These are phyloP conservation scores for Trametes sp. DNA, from an alignment of 1,284 basidiomycete genomes.

Conservation along the genomic window DNA sequence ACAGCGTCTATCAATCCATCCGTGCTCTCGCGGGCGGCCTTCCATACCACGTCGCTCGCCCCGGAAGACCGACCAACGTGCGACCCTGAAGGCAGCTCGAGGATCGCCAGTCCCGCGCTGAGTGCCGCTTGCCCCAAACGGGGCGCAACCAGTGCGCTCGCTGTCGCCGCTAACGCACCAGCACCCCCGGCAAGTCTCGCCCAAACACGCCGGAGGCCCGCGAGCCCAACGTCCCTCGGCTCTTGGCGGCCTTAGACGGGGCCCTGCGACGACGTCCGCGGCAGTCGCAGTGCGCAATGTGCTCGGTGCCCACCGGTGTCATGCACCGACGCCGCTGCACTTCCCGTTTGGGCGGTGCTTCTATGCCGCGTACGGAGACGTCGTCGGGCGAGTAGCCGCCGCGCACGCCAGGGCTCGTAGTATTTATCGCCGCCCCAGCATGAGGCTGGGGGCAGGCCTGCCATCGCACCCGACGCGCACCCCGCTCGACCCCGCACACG, in stretches of 20 bases:
- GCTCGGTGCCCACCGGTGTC: background rate
- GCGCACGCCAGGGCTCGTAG: background rate
- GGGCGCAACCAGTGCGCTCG: background rate
- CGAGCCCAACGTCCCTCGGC: too few relatives aligned
- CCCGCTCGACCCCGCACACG: background rate
- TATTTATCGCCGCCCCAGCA: background rate
- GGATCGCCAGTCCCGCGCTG: background rate
- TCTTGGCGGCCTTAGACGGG: background rate
- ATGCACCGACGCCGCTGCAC: background rate
- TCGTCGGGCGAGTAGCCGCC: constrained; percentile 5
- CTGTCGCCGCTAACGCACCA: background rate
- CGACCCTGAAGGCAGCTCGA: background rate
- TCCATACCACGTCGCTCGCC: background rate
- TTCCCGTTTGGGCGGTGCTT: constrained; percentile 2
- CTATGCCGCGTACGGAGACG: background rate
- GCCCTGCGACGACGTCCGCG: background rate
- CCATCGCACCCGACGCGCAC: background rate
- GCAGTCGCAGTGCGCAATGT: background rate
- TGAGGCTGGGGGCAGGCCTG: background rate
- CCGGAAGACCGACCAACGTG: background rate
- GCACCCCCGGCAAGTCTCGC: background rate
- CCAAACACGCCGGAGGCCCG: background rate
- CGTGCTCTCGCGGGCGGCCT: too few relatives aligned
- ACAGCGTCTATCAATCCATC: background rate
- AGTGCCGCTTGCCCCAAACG: background rate